Evolutionary conservation across 352 stramenopile genomes (phyloP).

Genomic region (Phytophthora multivora): DNA sequence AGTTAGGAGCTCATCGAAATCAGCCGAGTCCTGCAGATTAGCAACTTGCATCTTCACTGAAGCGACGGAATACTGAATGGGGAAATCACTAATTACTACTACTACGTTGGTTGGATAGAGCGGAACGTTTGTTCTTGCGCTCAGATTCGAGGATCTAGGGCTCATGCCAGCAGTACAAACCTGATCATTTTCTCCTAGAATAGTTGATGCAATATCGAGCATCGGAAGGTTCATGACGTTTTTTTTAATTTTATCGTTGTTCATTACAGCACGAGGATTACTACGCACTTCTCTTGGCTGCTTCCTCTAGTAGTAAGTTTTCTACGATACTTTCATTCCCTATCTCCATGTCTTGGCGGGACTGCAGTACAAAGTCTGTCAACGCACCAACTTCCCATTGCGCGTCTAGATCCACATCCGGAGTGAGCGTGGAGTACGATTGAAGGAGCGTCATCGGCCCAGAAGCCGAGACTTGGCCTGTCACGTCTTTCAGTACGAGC

Average conservation of each 20-base stretch:
- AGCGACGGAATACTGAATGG: too few relatives aligned
- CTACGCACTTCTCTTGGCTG: too few relatives aligned
- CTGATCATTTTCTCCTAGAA: too few relatives aligned
- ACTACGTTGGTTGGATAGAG: too few relatives aligned
- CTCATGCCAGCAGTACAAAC: too few relatives aligned
- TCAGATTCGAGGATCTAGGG: too few relatives aligned
- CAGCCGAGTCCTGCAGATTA: slow-evolving; percentile 1
- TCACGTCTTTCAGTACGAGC: slow-evolving; percentile 34
- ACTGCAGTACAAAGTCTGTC: slow-evolving; percentile 51
- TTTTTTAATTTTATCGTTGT: too few relatives aligned
- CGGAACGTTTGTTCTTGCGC: too few relatives aligned
- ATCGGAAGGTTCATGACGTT: too few relatives aligned
- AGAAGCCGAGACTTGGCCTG: slow-evolving; percentile 8
- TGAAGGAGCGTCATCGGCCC: slow-evolving; percentile 28
- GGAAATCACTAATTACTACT: too few relatives aligned
- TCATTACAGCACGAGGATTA: too few relatives aligned
- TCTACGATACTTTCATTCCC: slow-evolving; percentile 32
- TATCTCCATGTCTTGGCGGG: slow-evolving; percentile 26
- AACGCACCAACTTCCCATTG: slow-evolving; percentile 41
- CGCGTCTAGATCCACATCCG: slow-evolving; percentile 34
- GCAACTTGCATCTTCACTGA: slow-evolving; percentile 8
- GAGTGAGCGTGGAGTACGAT: slow-evolving; percentile 31
- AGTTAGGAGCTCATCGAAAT: slow-evolving; percentile 19
- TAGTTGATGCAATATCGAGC: too few relatives aligned
- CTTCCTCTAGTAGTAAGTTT: slow-evolving; percentile 26